A percentile compares a stretch with the other conserved stretches of the same genome.
These are phyloP conservation scores for Hura crepitans DNA, from an alignment of 441 rosid species.

Conservation along the genomic window DNA sequence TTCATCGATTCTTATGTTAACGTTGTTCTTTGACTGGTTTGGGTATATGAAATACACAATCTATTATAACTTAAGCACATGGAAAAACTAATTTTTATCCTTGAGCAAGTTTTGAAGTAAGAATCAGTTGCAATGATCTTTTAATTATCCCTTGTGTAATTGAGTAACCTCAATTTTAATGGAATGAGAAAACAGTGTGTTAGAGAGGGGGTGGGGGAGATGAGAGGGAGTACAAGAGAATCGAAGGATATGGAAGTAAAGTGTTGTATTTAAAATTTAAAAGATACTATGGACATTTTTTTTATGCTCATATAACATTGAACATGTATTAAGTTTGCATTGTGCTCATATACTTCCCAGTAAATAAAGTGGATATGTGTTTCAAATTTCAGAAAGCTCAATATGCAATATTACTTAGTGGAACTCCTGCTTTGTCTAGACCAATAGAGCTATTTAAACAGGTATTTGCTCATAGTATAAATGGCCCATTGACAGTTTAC, in stretches of 20 bases:
- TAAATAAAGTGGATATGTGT: conserved; percentile 10
- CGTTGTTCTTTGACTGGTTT: not conserved
- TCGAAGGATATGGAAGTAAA: not conserved
- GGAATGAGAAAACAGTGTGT: too few species aligned
- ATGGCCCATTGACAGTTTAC: conserved; percentile 12
- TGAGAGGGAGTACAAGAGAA: too few species aligned
- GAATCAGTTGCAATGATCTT: conserved; percentile 1
- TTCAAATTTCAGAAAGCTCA: conserved; percentile 71
- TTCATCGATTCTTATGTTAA: conserved; percentile 13
- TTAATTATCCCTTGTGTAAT: not conserved
- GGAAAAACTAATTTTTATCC: not conserved
- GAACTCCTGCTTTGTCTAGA: conserved; percentile 96
- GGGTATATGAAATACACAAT: not conserved
- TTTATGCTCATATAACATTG: not conserved
- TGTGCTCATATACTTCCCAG: not conserved
- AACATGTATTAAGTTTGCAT: not conserved
- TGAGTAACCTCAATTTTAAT: too few species aligned
- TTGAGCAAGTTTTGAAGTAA: not conserved
- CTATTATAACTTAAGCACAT: too few species aligned
- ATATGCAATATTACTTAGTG: conserved; percentile 79
- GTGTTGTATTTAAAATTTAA: too few species aligned
- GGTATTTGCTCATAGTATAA: conserved; percentile 35
- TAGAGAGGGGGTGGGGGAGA: too few species aligned
- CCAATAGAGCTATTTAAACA: conserved; percentile 94
- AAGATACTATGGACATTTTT: not conserved